Evolutionary conservation across 306 rosid genomes (phyloP).

Genomic region (Prunus armeniaca): DNA sequence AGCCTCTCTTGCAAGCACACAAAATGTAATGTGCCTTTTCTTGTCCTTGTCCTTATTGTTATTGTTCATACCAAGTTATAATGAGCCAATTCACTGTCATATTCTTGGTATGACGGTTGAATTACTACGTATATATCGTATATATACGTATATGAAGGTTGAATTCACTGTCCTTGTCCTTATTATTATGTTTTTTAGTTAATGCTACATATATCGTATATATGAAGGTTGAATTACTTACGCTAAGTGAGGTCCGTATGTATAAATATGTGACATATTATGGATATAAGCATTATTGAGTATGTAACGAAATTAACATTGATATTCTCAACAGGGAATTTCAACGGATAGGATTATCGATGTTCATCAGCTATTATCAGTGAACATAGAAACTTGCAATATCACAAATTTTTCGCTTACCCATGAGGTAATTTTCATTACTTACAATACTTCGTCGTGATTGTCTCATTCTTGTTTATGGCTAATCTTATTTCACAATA

Average conservation of each 20-base stretch:
- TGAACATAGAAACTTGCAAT: slow-evolving; percentile 63
- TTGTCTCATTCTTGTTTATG: neutral
- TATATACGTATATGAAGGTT: too few relatives aligned
- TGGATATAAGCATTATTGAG: too few relatives aligned
- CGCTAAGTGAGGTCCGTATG: neutral
- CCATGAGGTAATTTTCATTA: slow-evolving; percentile 62
- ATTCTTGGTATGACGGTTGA: too few relatives aligned
- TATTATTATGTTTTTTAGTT: neutral
- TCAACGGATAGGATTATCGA: slow-evolving; percentile 95
- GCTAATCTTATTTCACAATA: neutral
- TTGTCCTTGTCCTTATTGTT: slow-evolving; percentile 2
- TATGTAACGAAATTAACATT: neutral
- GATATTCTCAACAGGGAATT: slow-evolving; percentile 61
- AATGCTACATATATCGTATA: too few relatives aligned
- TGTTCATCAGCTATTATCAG: slow-evolving; percentile 64
- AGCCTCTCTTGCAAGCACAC: slow-evolving; percentile 6
- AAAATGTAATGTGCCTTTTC: neutral
- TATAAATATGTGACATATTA: too few relatives aligned
- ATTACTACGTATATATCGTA: too few relatives aligned
- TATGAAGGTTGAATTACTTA: neutral
- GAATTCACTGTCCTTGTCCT: too few relatives aligned
- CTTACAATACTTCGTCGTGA: neutral
- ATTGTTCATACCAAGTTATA: neutral
- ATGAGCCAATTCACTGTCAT: neutral
- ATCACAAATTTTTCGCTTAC: slow-evolving; percentile 70